Conservation (phyloP, 2,329 filamentous ascomycete genomes). For the Epichloe glyceriae region DNA sequence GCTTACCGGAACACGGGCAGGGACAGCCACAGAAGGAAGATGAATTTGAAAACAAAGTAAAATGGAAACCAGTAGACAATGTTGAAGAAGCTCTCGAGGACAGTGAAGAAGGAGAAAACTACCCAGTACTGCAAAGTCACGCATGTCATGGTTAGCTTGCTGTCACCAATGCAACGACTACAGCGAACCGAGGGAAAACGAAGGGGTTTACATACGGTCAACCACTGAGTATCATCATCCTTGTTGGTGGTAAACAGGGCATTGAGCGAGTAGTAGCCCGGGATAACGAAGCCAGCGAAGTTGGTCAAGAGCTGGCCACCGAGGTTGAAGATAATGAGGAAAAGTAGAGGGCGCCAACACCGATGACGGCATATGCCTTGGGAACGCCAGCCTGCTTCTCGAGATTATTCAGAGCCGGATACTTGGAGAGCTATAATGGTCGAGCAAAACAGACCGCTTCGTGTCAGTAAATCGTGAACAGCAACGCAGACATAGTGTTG, state of each 20-base stretch:
- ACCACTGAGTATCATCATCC: constrained; percentile 70
- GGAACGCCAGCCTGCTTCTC: constrained; percentile 74
- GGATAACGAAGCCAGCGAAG: constrained; percentile 69
- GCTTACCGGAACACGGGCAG: constrained; percentile 86
- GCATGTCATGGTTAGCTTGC: not conserved
- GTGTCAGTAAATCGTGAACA: constrained; percentile 14
- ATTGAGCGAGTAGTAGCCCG: constrained; percentile 70
- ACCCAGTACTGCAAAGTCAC: constrained; percentile 63
- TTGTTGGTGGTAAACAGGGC: constrained; percentile 62
- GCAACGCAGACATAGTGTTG: not conserved
- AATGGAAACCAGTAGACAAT: constrained; percentile 95
- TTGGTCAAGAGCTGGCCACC: constrained; percentile 81
- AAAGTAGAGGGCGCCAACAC: constrained; percentile 70
- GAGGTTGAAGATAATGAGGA: constrained; percentile 87
- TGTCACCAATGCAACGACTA: not conserved
- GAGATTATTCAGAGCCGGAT: constrained; percentile 70
- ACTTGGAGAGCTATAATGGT: constrained; percentile 60
- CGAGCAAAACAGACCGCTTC: not conserved
- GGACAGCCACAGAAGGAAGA: constrained; percentile 93
- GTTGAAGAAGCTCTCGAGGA: constrained; percentile 69
- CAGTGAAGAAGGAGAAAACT: constrained; percentile 69
- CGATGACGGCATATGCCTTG: constrained; percentile 74
- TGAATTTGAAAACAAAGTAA: constrained; percentile 99
- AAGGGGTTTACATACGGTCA: constrained; percentile 42
- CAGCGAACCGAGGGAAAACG: not conserved